Percentiles rank a stretch among this genome's conserved stretches.
Evolutionary conservation across 805 yeast genomes (phyloP).

Genomic region (Lachancea cidri): DNA sequence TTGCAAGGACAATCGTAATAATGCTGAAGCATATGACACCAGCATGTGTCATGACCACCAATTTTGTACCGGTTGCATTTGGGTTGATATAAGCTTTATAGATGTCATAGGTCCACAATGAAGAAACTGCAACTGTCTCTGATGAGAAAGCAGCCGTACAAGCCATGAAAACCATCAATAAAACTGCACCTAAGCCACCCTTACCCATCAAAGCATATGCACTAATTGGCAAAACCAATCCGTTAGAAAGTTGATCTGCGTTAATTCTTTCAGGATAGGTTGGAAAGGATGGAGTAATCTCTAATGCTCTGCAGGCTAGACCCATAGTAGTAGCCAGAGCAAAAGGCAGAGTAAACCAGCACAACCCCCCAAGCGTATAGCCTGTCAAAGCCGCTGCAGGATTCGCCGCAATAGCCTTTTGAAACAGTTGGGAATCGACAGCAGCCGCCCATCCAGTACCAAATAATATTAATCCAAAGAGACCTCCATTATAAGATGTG

Average conservation of each 20-base stretch:
- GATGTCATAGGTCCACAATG: conserved; percentile 72
- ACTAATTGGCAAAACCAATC: conserved; percentile 59
- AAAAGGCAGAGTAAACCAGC: conserved; percentile 84
- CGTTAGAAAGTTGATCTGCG: conserved; percentile 58
- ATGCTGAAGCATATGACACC: not conserved
- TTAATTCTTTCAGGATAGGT: conserved; percentile 46
- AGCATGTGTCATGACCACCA: conserved; percentile 56
- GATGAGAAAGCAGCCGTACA: conserved; percentile 67
- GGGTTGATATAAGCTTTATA: conserved; percentile 74
- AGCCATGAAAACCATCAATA: conserved; percentile 56
- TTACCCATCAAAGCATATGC: conserved; percentile 61
- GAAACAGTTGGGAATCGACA: conserved; percentile 37
- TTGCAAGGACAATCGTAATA: not conserved
- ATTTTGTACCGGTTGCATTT: conserved; percentile 59
- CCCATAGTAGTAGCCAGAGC: conserved; percentile 75
- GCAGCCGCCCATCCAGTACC: conserved; percentile 2
- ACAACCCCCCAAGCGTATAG: conserved; percentile 72
- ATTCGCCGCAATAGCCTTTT: conserved; percentile 66
- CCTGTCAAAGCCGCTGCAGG: conserved; percentile 77
- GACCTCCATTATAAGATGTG: conserved; percentile 73
- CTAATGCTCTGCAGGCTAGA: conserved; percentile 65
- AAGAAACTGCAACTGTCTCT: conserved; percentile 75
- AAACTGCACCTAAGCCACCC: conserved; percentile 66
- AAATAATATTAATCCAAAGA: conserved; percentile 40
- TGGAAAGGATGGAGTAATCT: conserved; percentile 62